Evolutionary conservation across 208 protist genomes (phyloP).

Genomic region (Leishmania major): DNA sequence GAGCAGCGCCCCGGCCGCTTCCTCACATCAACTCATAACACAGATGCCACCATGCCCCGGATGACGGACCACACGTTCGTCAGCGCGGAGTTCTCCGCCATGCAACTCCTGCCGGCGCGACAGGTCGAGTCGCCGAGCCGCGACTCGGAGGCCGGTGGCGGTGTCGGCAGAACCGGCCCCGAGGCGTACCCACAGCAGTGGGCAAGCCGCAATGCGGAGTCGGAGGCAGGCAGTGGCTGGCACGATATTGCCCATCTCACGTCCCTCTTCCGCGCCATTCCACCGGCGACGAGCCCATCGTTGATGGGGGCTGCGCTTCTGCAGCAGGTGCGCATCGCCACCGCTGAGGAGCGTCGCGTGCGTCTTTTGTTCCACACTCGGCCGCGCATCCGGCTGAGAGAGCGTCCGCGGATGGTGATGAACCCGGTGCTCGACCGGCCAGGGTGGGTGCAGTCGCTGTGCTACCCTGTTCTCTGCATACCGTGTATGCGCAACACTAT

Average conservation of each 20-base stretch:
- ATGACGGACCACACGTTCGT: background rate
- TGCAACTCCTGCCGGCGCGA: background rate
- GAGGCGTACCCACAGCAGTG: background rate
- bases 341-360: slow-evolving; percentile 39
- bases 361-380: slow-evolving; percentile 45
- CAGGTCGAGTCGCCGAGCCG: background rate
- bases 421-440: slow-evolving; percentile 41
- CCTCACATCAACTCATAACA: no score
- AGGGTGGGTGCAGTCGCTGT: slow-evolving; percentile 40
- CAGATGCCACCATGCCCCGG: background rate
- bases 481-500: slow-evolving; percentile 23
- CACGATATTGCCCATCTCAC: background rate
- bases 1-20: background rate
- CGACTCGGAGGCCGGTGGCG: background rate
- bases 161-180: background rate
- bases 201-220: background rate
- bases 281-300: no score
- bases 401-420: slow-evolving; percentile 30
- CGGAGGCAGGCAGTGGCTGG: background rate
- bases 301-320: background rate
- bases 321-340: slow-evolving; percentile 20
- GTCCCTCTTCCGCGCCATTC: background rate
- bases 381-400: slow-evolving; percentile 24
- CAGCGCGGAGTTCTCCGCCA: background rate
- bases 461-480: slow-evolving; percentile 14